phyloP scores from a whole-genome alignment of 2,329 filamentous ascomycete genomes.

The Escovopsis sp. region DNA sequence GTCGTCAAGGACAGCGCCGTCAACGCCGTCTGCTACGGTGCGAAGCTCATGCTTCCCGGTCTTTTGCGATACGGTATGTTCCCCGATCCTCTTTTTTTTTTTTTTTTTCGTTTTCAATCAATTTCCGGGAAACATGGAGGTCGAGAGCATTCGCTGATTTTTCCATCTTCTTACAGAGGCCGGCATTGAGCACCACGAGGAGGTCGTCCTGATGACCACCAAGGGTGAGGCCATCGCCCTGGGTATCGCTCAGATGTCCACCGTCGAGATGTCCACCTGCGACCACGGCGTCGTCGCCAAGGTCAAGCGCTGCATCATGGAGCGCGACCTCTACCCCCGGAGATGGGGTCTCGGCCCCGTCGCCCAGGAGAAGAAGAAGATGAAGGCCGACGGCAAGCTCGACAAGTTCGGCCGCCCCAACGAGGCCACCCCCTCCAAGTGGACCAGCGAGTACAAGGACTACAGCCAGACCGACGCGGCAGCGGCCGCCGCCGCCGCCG shows the following conservation, averaged over 20 bases:
- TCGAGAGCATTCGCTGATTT: conserved; percentile 11
- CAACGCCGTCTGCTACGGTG: conserved; percentile 96
- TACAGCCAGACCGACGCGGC: conserved; percentile 46
- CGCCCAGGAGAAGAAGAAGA: conserved; percentile 96
- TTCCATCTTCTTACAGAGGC: conserved; percentile 42
- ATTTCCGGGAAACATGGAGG: background rate
- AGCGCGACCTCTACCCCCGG: conserved; percentile 92
- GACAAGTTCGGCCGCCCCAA: conserved; percentile 95
- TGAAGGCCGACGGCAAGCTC: conserved; percentile 94
- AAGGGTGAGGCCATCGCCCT: conserved; percentile 98
- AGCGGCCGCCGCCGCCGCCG: conserved; percentile 28
- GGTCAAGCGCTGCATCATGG: conserved; percentile 99
- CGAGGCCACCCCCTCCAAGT: conserved; percentile 84
- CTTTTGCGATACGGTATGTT: conserved; percentile 71
- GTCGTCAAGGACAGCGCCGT: conserved; percentile 78
- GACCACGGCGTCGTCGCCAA: conserved; percentile 97
- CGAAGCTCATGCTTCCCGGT: conserved; percentile 97
- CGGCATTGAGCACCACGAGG: conserved; percentile 86
- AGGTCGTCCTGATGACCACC: conserved; percentile 95
- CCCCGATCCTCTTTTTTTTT: background rate
- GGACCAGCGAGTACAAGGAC: conserved; percentile 88
- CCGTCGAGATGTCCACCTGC: conserved; percentile 89
- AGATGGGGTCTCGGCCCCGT: conserved; percentile 93
- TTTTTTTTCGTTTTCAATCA: too few relatives aligned
- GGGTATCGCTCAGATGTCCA: conserved; percentile 94